phyloP scores from a whole-genome alignment of 1,284 basidiomycete species.

The Boletus chippewaensis region DNA sequence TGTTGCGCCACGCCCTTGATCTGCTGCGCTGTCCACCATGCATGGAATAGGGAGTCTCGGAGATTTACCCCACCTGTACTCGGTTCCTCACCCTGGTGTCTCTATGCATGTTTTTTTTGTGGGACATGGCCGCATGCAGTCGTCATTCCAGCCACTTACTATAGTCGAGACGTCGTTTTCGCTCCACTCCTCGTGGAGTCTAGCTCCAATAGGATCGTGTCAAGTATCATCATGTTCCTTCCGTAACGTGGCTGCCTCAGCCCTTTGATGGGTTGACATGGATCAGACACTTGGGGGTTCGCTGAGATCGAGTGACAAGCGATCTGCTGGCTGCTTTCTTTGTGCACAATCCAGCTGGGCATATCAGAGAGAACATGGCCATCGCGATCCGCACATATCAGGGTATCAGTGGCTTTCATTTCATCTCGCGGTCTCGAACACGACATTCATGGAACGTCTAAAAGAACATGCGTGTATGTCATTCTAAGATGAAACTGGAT shows the following conservation, averaged over 20 bases:
- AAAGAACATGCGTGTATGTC: slow-evolving; percentile 1
- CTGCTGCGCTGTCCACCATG: not conserved
- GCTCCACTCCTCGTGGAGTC: slow-evolving; percentile 20
- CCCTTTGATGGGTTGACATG: not conserved
- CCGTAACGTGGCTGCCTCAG: slow-evolving; percentile 5
- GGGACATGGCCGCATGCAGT: slow-evolving; percentile 2
- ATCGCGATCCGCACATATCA: slow-evolving; percentile 9
- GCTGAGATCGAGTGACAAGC: slow-evolving; percentile 26
- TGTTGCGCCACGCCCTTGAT: not conserved
- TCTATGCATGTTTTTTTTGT: not conserved
- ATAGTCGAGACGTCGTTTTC: not conserved
- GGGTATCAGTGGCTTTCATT: slow-evolving; percentile 12
- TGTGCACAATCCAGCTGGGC: not conserved
- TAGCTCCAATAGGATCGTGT: slow-evolving; percentile 8
- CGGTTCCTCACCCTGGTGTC: not conserved
- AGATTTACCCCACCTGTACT: slow-evolving; percentile 9
- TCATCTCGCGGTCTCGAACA: slow-evolving; percentile 11
- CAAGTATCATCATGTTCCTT: slow-evolving; percentile 9
- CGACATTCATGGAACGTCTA: not conserved
- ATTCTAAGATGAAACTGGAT: slow-evolving; percentile 11
- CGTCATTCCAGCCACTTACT: not conserved
- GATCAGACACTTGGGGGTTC: slow-evolving; percentile 8
- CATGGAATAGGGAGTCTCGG: not conserved
- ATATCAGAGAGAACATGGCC: not conserved
- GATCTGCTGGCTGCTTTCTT: slow-evolving; percentile 11